These are phyloP conservation scores for Cytospora schulzeri DNA, from an alignment of 2,329 filamentous ascomycete species.

Conservation along the genomic window DNA sequence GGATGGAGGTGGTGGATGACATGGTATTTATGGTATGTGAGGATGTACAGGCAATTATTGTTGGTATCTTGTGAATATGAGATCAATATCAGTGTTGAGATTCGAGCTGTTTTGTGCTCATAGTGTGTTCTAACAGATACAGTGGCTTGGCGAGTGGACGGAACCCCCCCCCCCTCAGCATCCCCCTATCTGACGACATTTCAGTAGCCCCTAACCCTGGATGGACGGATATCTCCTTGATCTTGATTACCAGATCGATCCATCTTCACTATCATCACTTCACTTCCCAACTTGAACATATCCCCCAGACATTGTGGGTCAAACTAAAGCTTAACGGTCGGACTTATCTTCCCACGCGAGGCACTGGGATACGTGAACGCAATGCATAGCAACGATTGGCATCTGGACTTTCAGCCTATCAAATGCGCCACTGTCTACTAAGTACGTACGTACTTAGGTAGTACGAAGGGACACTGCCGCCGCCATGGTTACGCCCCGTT, in stretches of 20 bases:
- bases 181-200: no score
- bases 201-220: background rate
- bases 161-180: no score
- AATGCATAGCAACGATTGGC: background rate
- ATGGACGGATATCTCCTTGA: background rate
- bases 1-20: constrained; percentile 12
- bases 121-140: no score
- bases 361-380: no score
- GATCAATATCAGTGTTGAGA: background rate
- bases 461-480: no score
- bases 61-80: background rate
- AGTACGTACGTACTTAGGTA: no score
- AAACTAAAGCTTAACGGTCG: no score
- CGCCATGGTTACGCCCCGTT: background rate
- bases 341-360: no score
- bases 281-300: background rate
- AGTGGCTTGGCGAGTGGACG: background rate
- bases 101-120: no score
- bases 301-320: background rate
- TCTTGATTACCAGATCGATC: background rate
- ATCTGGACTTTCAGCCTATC: background rate
- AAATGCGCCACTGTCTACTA: no score
- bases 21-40: background rate
- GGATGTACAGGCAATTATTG: background rate
- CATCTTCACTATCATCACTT: no score